Percentiles rank a stretch among this genome's conserved stretches.
Conservation (phyloP, 768 basidiomycete species). For the Thelephora ganbajun region DNA sequence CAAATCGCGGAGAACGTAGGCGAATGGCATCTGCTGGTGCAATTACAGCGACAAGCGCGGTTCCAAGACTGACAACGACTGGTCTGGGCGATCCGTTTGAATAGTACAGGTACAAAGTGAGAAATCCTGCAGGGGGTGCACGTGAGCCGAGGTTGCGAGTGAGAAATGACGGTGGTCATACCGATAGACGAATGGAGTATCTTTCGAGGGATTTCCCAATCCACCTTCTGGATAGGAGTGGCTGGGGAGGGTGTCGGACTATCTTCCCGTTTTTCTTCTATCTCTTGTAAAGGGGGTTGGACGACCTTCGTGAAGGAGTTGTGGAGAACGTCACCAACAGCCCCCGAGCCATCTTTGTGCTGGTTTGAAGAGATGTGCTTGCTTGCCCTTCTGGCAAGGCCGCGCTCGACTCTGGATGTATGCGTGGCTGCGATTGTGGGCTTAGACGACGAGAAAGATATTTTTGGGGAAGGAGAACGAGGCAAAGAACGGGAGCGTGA, state of each 20-base stretch:
- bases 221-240: conserved; percentile 19
- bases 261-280: neutral
- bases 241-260: neutral
- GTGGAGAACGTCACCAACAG: neutral
- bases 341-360: neutral
- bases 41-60: conserved; percentile 46
- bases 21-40: conserved; percentile 66
- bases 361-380: too few relatives aligned
- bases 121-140: conserved; percentile 32
- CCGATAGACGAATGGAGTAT: conserved; percentile 81
- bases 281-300: neutral
- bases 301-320: neutral
- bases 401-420: neutral
- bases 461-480: conserved; percentile 11
- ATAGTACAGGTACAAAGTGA: conserved; percentile 45
- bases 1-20: conserved; percentile 50
- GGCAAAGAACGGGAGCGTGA: conserved; percentile 4
- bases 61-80: conserved; percentile 50
- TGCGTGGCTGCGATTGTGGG: neutral
- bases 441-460: conserved; percentile 8
- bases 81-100: conserved; percentile 30
- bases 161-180: conserved; percentile 21
- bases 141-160: neutral
- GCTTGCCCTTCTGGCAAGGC: neutral
- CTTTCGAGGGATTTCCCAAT: conserved; percentile 90